These are phyloP conservation scores for Phytophthora pinifolia DNA, from an alignment of 352 stramenopile species.

Conservation along the genomic window DNA sequence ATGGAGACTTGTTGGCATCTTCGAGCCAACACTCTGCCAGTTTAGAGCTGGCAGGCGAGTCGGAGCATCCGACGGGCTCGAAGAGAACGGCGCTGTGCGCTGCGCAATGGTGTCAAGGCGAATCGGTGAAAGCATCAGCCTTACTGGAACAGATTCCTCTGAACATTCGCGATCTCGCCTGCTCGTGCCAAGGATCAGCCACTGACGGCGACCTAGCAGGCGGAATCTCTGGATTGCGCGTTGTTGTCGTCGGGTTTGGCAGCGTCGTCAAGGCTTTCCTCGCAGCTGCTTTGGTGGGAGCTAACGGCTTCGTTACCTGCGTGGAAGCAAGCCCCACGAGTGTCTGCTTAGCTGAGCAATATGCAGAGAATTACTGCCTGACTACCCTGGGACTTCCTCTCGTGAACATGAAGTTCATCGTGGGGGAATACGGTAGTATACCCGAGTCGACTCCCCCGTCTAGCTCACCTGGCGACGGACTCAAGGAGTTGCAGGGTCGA, in stretches of 20 bases:
- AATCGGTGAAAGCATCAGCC: background rate
- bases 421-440: constrained; percentile 14
- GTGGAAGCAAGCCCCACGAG: constrained; percentile 35
- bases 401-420: constrained; percentile 41
- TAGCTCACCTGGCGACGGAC: background rate
- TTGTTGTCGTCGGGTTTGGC: constrained; percentile 44
- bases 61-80: background rate
- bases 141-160: constrained; percentile 25
- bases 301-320: constrained; percentile 40
- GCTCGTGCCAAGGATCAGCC: constrained; percentile 25
- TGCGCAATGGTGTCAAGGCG: constrained; percentile 21
- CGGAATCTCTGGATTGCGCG: constrained; percentile 36
- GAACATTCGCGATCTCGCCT: constrained; percentile 26
- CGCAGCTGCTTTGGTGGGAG: constrained; percentile 38
- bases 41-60: background rate
- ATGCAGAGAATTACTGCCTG: constrained; percentile 22
- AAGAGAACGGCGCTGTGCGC: constrained; percentile 12
- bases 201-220: constrained; percentile 18
- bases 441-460: constrained; percentile 2
- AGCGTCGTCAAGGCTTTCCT: constrained; percentile 53
- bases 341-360: constrained; percentile 16
- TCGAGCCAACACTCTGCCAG: constrained; percentile 2
- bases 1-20: constrained; percentile 5
- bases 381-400: constrained; percentile 27
- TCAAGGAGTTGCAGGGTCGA: constrained; percentile 15